Base-by-base conservation (phyloP, 2,329 filamentous ascomycete genomes). In the Cytospora chrysosperma region DNA sequence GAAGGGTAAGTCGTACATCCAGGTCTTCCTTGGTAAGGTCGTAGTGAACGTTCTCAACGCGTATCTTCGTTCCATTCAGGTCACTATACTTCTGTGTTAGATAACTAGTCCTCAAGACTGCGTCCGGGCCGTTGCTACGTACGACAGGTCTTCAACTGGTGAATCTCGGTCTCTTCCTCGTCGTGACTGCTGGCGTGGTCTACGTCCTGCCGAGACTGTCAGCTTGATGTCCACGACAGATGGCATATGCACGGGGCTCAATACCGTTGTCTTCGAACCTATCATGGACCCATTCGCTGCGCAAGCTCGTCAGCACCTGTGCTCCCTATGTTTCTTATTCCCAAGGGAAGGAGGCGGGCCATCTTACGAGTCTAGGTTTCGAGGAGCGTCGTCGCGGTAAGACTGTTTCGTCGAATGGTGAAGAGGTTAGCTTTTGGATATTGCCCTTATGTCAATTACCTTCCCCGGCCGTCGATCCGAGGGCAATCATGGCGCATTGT, bases 211-310 rank as follows among this genome's bases (percentile, higher is more conserved):
- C 74, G 68, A 68, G 58, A 54, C 32, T 51, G 51, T 66, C 40
- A 64, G 64, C 57, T 58, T 17, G 21, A 28, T n/a, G 26, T 26
- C 8, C 12, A 24, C 17, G 8, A 12, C 26, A 3, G 53, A 26
- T 1, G 32, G 43, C 19, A 28, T 30, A 13, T 24, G 21, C 21
- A 50, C n/a, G n/a, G 28, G 63, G 30, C 13, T 51, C 50, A 30
- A 32, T 79, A 84, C 88, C 83, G 75, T 88, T 85, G 72, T 92
- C 91, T 75, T 95, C 91, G 75, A 87, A 96, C 74, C 88, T 91
- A 79, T 96, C 92, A 75, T 97, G 93, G 70, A 97, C 92, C 93
- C 93, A 97, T 81, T 96, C 93, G 73, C 92, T 92, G 67, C 50
- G 56, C 9, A 65, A 60, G 61, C 30, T 52, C 61, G 70, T 76